Conservation (phyloP, 805 yeast genomes). For the Wickerhamiella musiphila region DNA sequence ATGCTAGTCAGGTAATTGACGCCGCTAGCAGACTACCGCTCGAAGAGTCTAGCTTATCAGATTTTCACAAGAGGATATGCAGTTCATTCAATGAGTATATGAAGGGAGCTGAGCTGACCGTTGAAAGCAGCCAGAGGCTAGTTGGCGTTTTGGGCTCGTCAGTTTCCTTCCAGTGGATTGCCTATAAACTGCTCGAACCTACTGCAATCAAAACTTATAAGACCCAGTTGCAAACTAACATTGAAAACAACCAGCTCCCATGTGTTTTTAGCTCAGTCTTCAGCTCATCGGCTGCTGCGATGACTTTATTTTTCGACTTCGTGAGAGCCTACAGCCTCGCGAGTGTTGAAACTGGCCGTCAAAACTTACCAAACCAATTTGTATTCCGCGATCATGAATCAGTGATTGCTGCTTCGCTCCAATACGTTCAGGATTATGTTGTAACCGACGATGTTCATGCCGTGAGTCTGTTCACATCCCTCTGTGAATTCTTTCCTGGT, state of each 20-base stretch:
- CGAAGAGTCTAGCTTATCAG: no score
- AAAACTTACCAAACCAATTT: no score
- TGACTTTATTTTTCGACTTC: no score
- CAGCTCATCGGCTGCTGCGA: no score
- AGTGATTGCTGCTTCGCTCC: no score
- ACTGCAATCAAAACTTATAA: not conserved
- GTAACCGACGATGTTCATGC: constrained; percentile 1
- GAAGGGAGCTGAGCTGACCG: not conserved
- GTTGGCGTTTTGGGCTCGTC: not conserved
- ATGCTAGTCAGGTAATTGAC: not conserved
- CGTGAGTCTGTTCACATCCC: constrained; percentile 6
- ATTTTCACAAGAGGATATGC: no score
- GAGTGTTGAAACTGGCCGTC: no score
- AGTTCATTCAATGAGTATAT: no score
- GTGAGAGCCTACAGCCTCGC: no score
- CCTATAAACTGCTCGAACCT: constrained; percentile 1
- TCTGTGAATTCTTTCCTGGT: constrained; percentile 5
- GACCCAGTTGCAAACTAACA: constrained; percentile 1
- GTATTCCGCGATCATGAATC: no score
- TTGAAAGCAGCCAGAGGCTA: not conserved
- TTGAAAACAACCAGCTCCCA: not conserved
- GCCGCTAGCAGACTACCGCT: constrained; percentile 2
- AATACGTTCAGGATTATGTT: not conserved
- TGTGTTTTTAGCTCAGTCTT: no score
- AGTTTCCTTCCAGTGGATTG: constrained; percentile 2